Evolutionary conservation across 2,329 filamentous ascomycete species (phyloP).

Genomic region (Cryphonectria parasitica): DNA sequence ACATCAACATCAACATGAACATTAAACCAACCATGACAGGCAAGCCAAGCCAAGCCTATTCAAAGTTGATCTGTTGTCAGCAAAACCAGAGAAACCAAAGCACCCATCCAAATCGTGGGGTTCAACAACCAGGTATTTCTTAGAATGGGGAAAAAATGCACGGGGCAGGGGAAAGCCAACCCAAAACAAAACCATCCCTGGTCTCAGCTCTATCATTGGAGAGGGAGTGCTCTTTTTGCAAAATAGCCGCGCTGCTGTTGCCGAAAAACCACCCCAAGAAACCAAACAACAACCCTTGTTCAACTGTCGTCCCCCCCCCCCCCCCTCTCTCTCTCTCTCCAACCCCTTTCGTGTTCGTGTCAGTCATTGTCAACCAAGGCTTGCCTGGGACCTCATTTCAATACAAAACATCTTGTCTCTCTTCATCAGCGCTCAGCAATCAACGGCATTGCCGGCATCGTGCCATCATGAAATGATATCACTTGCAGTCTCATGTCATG

Average conservation of each 20-base stretch:
- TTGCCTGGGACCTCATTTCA: too few species aligned
- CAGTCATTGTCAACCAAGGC: neutral
- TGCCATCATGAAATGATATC: neutral
- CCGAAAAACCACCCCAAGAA: too few species aligned
- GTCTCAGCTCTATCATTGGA: constrained; percentile 7
- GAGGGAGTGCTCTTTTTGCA: neutral
- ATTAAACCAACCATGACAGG: too few species aligned
- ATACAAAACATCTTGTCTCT: too few species aligned
- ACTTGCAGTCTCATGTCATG: constrained; percentile 8
- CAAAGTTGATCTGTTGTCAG: too few species aligned
- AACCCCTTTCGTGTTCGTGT: neutral
- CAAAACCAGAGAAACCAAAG: too few species aligned
- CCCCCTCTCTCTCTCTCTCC: neutral
- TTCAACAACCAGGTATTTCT: neutral
- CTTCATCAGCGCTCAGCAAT: neutral
- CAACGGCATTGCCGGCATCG: neutral
- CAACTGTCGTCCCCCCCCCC: too few species aligned
- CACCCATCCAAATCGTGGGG: neutral
- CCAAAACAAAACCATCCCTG: constrained; percentile 6
- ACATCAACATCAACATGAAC: too few species aligned
- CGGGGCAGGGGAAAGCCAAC: neutral
- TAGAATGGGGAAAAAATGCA: neutral
- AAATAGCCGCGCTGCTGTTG: constrained; percentile 3
- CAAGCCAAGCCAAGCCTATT: too few species aligned
- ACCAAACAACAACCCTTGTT: too few species aligned